Conservation (phyloP, 495 filamentous ascomycete genomes). For the Aspergillus cavernicola region DNA sequence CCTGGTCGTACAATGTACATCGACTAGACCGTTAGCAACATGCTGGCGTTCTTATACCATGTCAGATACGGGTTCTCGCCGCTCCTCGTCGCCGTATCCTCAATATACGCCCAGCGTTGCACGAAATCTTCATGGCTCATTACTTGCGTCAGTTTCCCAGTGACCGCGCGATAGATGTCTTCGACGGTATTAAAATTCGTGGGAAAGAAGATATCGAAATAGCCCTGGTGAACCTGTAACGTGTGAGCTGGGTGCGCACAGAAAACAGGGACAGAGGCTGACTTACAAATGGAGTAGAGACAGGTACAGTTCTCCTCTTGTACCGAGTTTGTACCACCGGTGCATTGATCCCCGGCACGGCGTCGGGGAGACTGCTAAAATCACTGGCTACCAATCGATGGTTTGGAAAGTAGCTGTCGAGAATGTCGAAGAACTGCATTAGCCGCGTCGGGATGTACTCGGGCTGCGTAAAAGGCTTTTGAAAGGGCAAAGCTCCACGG, state of each 20-base stretch:
- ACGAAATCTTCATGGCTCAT: conserved; percentile 88
- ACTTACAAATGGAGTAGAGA: conserved; percentile 84
- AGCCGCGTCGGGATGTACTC: conserved; percentile 93
- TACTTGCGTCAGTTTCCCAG: conserved; percentile 82
- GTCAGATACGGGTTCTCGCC: conserved; percentile 90
- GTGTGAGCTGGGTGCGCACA: conserved; percentile 2
- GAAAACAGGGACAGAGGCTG: not conserved
- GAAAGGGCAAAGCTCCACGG: conserved; percentile 58
- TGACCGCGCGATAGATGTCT: conserved; percentile 84
- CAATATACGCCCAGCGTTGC: conserved; percentile 78
- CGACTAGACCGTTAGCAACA: conserved; percentile 73
- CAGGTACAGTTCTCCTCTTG: conserved; percentile 78
- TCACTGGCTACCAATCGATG: conserved; percentile 88
- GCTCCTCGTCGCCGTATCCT: conserved; percentile 80
- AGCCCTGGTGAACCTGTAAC: conserved; percentile 88
- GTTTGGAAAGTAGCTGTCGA: conserved; percentile 79
- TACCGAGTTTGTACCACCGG: conserved; percentile 96
- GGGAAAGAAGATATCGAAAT: conserved; percentile 98
- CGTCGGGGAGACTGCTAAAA: conserved; percentile 80
- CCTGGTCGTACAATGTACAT: conserved; percentile 5
- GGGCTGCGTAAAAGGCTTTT: conserved; percentile 67
- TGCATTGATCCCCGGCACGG: conserved; percentile 77
- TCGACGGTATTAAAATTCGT: conserved; percentile 89
- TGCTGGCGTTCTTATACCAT: conserved; percentile 93
- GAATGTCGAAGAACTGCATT: conserved; percentile 93